Evolutionary conservation across 768 basidiomycete genomes (phyloP).

Genomic region (Rubroboletus satanas): DNA sequence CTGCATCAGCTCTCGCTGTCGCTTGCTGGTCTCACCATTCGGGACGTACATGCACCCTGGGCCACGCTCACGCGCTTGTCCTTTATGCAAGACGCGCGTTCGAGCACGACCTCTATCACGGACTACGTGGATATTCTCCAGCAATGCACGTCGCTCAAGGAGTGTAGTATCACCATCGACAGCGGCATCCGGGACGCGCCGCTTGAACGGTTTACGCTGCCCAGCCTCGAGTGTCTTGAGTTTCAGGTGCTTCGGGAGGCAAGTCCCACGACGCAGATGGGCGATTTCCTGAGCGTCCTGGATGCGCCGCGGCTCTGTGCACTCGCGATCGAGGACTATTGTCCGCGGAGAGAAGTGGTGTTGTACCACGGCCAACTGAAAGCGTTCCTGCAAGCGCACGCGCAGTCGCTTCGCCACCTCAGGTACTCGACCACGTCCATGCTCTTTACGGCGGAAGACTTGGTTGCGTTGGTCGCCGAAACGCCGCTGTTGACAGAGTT

Average conservation of each 20-base stretch:
- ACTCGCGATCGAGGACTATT: constrained; percentile 18
- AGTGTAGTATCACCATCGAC: constrained; percentile 19
- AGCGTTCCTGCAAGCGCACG: constrained; percentile 14
- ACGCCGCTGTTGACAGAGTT: constrained; percentile 18
- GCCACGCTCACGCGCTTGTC: constrained; percentile 17
- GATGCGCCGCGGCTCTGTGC: constrained; percentile 14
- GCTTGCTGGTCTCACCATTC: constrained; percentile 15
- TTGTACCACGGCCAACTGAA: constrained; percentile 14
- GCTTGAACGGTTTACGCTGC: constrained; percentile 11
- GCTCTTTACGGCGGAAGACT: constrained; percentile 15
- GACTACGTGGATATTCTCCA: constrained; percentile 18
- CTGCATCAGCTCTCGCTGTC: constrained; percentile 17
- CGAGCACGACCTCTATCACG: constrained; percentile 18
- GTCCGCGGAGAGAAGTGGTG: constrained; percentile 11
- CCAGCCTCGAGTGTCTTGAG: constrained; percentile 16
- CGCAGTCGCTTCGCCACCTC: constrained; percentile 9
- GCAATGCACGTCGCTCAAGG: constrained; percentile 22
- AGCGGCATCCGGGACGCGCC: constrained; percentile 1
- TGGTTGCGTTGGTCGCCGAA: constrained; percentile 15
- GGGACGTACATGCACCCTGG: constrained; percentile 17
- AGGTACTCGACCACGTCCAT: constrained; percentile 19
- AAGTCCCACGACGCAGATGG: constrained; percentile 16
- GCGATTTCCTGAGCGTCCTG: constrained; percentile 13
- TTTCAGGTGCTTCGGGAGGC: constrained; percentile 18
- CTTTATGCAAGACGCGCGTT: constrained; percentile 24